These are phyloP conservation scores for Colletotrichum neosansevieriae DNA, from an alignment of 2,329 filamentous ascomycete genomes.

Conservation along the genomic window DNA sequence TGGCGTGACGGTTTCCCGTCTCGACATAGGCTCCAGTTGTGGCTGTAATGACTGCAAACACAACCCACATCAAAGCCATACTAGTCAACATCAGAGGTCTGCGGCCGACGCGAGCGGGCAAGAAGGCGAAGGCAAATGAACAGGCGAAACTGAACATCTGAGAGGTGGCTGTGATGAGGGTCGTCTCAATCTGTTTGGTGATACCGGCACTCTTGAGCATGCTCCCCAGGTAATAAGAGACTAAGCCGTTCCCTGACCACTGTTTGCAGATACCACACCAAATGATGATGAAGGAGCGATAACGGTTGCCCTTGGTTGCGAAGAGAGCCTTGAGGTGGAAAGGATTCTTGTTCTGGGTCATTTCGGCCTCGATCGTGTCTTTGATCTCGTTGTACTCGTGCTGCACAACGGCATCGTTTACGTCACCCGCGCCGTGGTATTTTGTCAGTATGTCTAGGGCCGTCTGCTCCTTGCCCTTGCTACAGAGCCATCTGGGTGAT, in stretches of 20 bases:
- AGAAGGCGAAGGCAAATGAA: slow-evolving; percentile 34
- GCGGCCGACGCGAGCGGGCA: slow-evolving; percentile 36
- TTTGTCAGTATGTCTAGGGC: slow-evolving; percentile 66
- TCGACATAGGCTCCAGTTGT: slow-evolving; percentile 37
- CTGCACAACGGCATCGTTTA: slow-evolving; percentile 63
- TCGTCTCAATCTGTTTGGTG: slow-evolving; percentile 29
- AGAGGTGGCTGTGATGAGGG: slow-evolving; percentile 37
- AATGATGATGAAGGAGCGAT: slow-evolving; percentile 53
- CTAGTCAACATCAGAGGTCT: slow-evolving; percentile 38
- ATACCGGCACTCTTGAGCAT: slow-evolving; percentile 39
- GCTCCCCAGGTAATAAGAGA: slow-evolving; percentile 20
- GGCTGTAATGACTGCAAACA: slow-evolving; percentile 32
- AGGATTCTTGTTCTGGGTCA: slow-evolving; percentile 46
- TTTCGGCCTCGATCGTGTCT: slow-evolving; percentile 51
- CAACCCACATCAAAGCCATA: slow-evolving; percentile 37
- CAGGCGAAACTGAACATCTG: slow-evolving; percentile 40
- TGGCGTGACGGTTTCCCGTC: slow-evolving; percentile 26
- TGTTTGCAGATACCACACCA: slow-evolving; percentile 59
- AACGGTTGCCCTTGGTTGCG: slow-evolving; percentile 48
- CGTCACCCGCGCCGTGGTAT: slow-evolving; percentile 70
- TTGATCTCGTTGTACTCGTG: slow-evolving; percentile 64
- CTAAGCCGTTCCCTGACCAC: slow-evolving; percentile 42
- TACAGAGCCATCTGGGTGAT: slow-evolving; percentile 37
- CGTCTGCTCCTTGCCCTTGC: slow-evolving; percentile 49
- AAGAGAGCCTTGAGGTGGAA: slow-evolving; percentile 43